Percentiles rank a stretch among this genome's conserved stretches.
Conservation (phyloP, 2,329 filamentous ascomycete species). For the Hymenoscyphus fructigenus region DNA sequence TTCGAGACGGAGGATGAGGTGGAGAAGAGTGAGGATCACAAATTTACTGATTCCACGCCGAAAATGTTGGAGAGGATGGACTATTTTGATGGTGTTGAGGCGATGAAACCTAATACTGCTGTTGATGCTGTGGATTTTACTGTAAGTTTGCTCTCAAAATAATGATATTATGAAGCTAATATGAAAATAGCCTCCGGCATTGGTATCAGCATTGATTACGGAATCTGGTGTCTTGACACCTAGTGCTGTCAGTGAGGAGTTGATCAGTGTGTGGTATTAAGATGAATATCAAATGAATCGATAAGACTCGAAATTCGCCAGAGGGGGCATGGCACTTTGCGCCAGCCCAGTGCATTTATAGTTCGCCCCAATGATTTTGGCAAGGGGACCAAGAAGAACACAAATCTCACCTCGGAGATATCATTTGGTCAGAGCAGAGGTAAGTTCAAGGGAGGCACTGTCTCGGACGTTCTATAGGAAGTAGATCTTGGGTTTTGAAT, state of each 20-base stretch:
- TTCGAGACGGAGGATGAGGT: conserved; percentile 61
- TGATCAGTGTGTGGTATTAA: conserved; percentile 49
- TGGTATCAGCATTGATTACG: conserved; percentile 73
- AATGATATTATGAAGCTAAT: conserved; percentile 28
- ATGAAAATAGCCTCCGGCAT: conserved; percentile 55
- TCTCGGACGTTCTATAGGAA: too few relatives aligned
- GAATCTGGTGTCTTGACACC: conserved; percentile 72
- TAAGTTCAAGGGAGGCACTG: too few relatives aligned
- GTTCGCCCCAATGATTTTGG: too few relatives aligned
- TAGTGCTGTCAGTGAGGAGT: conserved; percentile 67
- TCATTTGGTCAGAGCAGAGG: too few relatives aligned
- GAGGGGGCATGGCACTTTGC: not conserved
- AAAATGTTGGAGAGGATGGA: conserved; percentile 26
- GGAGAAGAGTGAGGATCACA: conserved; percentile 39
- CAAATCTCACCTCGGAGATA: too few relatives aligned
- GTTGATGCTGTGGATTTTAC: conserved; percentile 66
- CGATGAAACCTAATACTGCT: conserved; percentile 35
- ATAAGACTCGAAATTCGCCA: not conserved
- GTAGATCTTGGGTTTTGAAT: too few relatives aligned
- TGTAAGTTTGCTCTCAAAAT: conserved; percentile 41
- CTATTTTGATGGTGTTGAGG: conserved; percentile 28
- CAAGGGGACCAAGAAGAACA: too few relatives aligned
- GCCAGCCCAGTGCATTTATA: not conserved
- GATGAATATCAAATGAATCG: conserved; percentile 9
- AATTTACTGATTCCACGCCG: conserved; percentile 25